Percentiles rank a stretch among this genome's conserved stretches.
Evolutionary conservation across 2,329 filamentous ascomycete species (phyloP).

Genomic region (Fusarium pininemorale): DNA sequence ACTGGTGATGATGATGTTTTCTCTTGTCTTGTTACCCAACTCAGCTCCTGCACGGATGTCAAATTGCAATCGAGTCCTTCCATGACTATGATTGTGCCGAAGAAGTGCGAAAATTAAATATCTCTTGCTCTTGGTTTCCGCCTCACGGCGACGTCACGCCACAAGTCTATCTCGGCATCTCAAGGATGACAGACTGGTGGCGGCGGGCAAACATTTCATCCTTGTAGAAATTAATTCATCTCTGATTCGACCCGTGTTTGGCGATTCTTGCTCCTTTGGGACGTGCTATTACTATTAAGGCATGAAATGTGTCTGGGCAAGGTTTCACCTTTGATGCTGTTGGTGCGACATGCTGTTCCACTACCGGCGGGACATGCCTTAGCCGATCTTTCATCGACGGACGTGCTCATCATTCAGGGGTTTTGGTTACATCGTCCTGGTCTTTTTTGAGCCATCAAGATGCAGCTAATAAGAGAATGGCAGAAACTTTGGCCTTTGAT

Average conservation of each 20-base stretch:
- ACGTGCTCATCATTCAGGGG: conserved; percentile 7
- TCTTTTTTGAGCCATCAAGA: not conserved
- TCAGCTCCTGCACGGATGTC: conserved; percentile 88
- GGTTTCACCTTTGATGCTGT: conserved; percentile 16
- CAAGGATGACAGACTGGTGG: conserved; percentile 21
- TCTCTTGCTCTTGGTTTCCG: conserved; percentile 44
- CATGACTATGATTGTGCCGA: conserved; percentile 97
- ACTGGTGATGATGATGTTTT: not conserved
- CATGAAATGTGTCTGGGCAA: conserved; percentile 15
- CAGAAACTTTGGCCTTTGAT: not conserved
- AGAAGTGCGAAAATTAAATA: conserved; percentile 91
- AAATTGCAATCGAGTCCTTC: conserved; percentile 93
- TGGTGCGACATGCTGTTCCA: not conserved
- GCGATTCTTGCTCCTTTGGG: conserved; percentile 1
- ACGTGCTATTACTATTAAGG: not conserved
- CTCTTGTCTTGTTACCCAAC: not conserved
- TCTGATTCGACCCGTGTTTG: not conserved
- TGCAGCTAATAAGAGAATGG: not conserved
- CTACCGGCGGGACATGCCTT: not conserved
- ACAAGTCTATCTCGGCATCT: conserved; percentile 23
- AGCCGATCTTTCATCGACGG: conserved; percentile 16
- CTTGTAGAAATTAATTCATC: conserved; percentile 12
- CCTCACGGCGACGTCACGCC: conserved; percentile 39
- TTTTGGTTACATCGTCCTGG: conserved; percentile 30
- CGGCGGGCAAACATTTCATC: conserved; percentile 45